These are phyloP conservation scores for Gelatoporia subvermispora DNA, from an alignment of 768 basidiomycete species.

Conservation along the genomic window DNA sequence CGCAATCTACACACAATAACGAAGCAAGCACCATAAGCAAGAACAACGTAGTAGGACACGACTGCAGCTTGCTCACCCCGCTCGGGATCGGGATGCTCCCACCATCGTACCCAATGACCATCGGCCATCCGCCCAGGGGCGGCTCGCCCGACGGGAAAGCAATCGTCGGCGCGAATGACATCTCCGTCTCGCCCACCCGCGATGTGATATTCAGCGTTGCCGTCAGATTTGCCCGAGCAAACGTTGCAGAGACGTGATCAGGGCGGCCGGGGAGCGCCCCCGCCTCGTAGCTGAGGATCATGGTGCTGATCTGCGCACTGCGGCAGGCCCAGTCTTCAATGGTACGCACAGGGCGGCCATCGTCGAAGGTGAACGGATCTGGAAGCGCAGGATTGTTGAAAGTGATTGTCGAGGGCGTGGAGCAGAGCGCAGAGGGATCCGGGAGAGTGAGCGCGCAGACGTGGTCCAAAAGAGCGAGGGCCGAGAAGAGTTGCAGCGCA, in stretches of 20 bases:
- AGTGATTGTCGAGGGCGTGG: slow-evolving; percentile 18
- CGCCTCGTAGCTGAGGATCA: slow-evolving; percentile 49
- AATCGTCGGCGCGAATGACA: slow-evolving; percentile 47
- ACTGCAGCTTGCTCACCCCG: slow-evolving; percentile 20
- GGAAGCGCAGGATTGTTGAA: slow-evolving; percentile 41
- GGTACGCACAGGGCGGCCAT: slow-evolving; percentile 38
- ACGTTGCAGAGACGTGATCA: slow-evolving; percentile 36
- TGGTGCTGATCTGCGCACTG: slow-evolving; percentile 40
- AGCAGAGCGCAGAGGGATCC: not conserved
- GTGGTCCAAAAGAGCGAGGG: too few species aligned
- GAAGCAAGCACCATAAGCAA: too few species aligned
- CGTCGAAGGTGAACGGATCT: slow-evolving; percentile 49
- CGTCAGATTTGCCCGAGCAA: slow-evolving; percentile 27
- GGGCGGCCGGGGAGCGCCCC: slow-evolving; percentile 48
- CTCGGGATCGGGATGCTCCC: slow-evolving; percentile 31
- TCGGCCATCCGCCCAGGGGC: slow-evolving; percentile 37
- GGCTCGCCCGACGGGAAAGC: slow-evolving; percentile 39
- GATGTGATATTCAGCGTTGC: slow-evolving; percentile 45
- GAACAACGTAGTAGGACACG: too few species aligned
- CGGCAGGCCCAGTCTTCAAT: slow-evolving; percentile 49
- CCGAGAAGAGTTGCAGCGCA: too few species aligned
- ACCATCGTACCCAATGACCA: slow-evolving; percentile 48
- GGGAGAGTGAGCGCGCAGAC: too few species aligned
- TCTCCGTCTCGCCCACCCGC: slow-evolving; percentile 39
- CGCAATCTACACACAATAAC: slow-evolving; percentile 28